phyloP scores from a whole-genome alignment of 106 monocot genomes.

The Dioscorea dumetorum region DNA sequence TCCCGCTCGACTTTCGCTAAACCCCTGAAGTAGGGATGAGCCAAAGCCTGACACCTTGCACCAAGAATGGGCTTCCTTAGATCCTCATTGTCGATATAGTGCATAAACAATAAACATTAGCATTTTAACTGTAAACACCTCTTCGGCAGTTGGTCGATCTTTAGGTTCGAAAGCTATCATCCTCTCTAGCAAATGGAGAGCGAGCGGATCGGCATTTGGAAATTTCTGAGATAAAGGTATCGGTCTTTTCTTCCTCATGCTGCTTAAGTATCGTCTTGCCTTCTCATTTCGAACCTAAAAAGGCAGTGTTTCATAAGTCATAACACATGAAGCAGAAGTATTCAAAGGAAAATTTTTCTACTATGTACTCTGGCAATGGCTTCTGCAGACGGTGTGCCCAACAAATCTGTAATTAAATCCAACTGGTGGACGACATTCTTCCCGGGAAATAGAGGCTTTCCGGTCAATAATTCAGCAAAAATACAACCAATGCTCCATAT shows the following conservation, averaged over 20 bases:
- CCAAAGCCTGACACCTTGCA: slow-evolving; percentile 62
- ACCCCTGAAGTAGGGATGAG: slow-evolving; percentile 87
- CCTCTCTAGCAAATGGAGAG: slow-evolving; percentile 76
- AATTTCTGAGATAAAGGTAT: slow-evolving; percentile 76
- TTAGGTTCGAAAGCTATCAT: slow-evolving; percentile 91
- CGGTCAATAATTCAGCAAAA: slow-evolving; percentile 80
- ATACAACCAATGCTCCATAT: slow-evolving; percentile 98
- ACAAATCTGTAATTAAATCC: slow-evolving; percentile 82
- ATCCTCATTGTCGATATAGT: not conserved
- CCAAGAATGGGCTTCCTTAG: slow-evolving; percentile 28
- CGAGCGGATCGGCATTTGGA: slow-evolving; percentile 87
- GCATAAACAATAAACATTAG: not conserved
- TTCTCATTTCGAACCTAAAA: slow-evolving; percentile 83
- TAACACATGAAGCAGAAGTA: not conserved
- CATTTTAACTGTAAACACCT: slow-evolving; percentile 35
- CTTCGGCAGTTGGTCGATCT: slow-evolving; percentile 85
- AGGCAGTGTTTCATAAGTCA: not conserved
- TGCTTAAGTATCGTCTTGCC: slow-evolving; percentile 85
- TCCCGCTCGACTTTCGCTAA: slow-evolving; percentile 88
- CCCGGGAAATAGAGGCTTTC: slow-evolving; percentile 90
- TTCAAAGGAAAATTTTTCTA: not conserved
- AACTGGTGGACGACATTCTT: slow-evolving; percentile 97
- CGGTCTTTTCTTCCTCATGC: slow-evolving; percentile 72
- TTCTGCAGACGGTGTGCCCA: slow-evolving; percentile 76
- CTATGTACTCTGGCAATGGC: slow-evolving; percentile 59